Base-by-base conservation (phyloP, 83 land plant species). In the Thuja plicata region DNA sequence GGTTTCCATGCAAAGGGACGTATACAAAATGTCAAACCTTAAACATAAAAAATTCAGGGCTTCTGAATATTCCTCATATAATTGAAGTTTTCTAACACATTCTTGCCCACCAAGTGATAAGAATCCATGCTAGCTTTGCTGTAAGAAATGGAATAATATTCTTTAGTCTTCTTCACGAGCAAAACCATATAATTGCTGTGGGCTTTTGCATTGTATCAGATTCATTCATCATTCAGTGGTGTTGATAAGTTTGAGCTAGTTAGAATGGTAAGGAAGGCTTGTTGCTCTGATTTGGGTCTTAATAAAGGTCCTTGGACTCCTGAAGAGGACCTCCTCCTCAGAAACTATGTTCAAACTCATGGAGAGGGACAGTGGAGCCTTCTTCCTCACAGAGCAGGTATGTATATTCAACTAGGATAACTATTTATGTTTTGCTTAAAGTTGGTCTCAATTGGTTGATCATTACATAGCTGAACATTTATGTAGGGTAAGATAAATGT, bases 221-320 rank as follows among this genome's bases (percentile, higher is more conserved):
- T 57, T 19, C 19, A 55, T 55, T 12, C 60, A 43, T 43, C 45
- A 43, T 60, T 24, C 24, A 21, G 8, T 60, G 6, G 8, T 60
- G 8, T 60, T 60, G 24, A 19, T 21, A 0, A 66, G n/a, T 1
- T 27, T 16, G 57, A 66, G 73, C 73, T n/a, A n/a, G n/a, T 62
- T 66, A 66, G 73, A 76, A 76, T 76, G 79, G 79, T 32, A 34
- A 76, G 79, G 38, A 76, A 35, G 38, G 40, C 35, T 16, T 76
- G 35, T 34, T 35, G 38, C 17, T 34, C 79, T 76, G 79, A 76
- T 76, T 32, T 35, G 15, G 79, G 79, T 34, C 30, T 76, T 38
- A 76, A 76, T 76, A 76, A 10, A 35, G 79, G 79, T 12, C 79
- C 79, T 13, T 76, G 79, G 79, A 76, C 79, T 3, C 79, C 79